Percentiles rank a stretch among this genome's conserved stretches.
Conservation (phyloP, 1,139 yeast species). For the Saccharomyces hybrid region DNA sequence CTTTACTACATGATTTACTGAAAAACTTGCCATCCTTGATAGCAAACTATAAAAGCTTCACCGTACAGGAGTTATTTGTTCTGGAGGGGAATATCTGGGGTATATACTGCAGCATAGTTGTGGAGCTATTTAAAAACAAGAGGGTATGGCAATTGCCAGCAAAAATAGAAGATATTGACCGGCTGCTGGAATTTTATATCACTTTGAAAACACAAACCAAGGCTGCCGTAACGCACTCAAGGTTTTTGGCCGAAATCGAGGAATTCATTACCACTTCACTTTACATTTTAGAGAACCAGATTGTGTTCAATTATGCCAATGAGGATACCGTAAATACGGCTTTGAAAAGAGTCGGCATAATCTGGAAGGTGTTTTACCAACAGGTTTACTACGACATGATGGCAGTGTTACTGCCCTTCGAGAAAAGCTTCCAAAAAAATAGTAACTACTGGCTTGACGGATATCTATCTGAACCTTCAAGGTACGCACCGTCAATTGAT, state of each 20-base stretch:
- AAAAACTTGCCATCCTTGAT: slow-evolving; percentile 29
- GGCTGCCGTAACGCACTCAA: slow-evolving; percentile 13
- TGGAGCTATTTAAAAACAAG: slow-evolving; percentile 28
- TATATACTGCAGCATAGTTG: slow-evolving; percentile 25
- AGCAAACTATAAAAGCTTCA: slow-evolving; percentile 27
- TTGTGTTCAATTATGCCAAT: slow-evolving; percentile 23
- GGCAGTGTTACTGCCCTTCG: slow-evolving; percentile 53
- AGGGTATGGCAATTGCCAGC: slow-evolving; percentile 31
- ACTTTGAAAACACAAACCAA: slow-evolving; percentile 18
- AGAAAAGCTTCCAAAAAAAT: slow-evolving; percentile 23
- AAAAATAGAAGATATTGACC: slow-evolving; percentile 34
- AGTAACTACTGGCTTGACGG: slow-evolving; percentile 20
- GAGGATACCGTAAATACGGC: slow-evolving; percentile 23
- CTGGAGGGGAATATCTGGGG: slow-evolving; percentile 31
- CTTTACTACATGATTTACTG: slow-evolving; percentile 28
- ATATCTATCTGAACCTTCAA: slow-evolving; percentile 29
- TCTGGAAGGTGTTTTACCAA: slow-evolving; percentile 50
- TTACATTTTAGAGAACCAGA: slow-evolving; percentile 35
- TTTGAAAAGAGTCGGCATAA: slow-evolving; percentile 31
- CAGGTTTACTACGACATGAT: slow-evolving; percentile 48
- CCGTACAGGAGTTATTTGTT: slow-evolving; percentile 25
- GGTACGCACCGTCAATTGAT: slow-evolving; percentile 33
- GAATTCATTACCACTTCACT: slow-evolving; percentile 40
- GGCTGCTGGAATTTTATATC: slow-evolving; percentile 31
- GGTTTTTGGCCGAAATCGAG: slow-evolving; percentile 37